phyloP scores from a whole-genome alignment of 1,284 basidiomycete species.

The Abortiporus biennis region DNA sequence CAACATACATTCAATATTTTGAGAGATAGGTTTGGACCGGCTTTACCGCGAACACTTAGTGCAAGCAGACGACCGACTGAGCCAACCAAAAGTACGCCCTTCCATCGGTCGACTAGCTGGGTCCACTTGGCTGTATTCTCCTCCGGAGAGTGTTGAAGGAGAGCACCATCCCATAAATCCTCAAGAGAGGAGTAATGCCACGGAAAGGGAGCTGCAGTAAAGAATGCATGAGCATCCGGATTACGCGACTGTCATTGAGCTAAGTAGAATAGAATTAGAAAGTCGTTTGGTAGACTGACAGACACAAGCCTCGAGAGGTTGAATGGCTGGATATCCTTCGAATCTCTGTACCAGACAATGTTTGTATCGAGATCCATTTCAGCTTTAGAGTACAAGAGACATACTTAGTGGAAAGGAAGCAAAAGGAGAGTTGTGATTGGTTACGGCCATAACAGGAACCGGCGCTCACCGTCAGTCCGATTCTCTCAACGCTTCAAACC shows the following conservation, averaged over 20 bases:
- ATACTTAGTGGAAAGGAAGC: neutral
- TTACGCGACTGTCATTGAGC: conserved; percentile 13
- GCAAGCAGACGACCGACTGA: conserved; percentile 25
- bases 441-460: neutral
- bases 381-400: neutral
- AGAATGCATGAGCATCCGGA: conserved; percentile 11
- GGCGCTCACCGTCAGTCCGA: neutral
- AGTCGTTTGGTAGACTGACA: conserved; percentile 18
- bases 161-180: conserved; percentile 45
- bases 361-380: neutral
- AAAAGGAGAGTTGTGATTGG: neutral
- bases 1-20: conserved; percentile 10
- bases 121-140: conserved; percentile 39
- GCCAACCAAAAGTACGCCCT: conserved; percentile 22
- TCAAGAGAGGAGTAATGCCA: conserved; percentile 43
- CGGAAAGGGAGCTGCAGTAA: conserved; percentile 46
- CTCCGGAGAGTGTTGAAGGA: conserved; percentile 23
- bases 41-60: too few species aligned
- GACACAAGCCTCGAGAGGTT: conserved; percentile 25
- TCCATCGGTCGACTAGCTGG: conserved; percentile 36
- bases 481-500: neutral
- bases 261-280: conserved; percentile 6
- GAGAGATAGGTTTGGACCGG: too few species aligned
- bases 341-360: conserved; percentile 35
- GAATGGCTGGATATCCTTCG: conserved; percentile 30